These are phyloP conservation scores for Fusarium nematophilum DNA, from an alignment of 2,329 filamentous ascomycete species.

Conservation along the genomic window DNA sequence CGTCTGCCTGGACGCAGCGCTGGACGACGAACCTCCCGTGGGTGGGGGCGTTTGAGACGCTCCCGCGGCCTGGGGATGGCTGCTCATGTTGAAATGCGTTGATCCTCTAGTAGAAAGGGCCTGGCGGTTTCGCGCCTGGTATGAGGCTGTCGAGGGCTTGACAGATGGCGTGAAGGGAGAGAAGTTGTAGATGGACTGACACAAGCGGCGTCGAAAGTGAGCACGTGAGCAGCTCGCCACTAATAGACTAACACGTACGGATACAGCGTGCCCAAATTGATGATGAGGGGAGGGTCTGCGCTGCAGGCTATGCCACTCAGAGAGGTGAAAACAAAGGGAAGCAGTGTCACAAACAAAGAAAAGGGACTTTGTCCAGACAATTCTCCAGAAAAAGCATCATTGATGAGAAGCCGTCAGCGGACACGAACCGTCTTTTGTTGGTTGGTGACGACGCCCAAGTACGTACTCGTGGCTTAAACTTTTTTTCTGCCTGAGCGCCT, in stretches of 20 bases:
- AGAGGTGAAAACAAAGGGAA: neutral
- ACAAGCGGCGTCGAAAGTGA: slow-evolving; percentile 8
- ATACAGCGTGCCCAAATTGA: slow-evolving; percentile 3
- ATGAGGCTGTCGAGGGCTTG: slow-evolving; percentile 1
- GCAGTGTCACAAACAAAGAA: slow-evolving; percentile 3
- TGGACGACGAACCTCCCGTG: slow-evolving; percentile 22
- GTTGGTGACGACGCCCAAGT: slow-evolving; percentile 22
- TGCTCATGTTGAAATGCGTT: slow-evolving; percentile 16
- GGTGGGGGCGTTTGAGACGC: slow-evolving; percentile 23
- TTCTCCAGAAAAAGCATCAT: no score
- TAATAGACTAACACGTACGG: slow-evolving; percentile 9
- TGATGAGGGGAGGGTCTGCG: neutral
- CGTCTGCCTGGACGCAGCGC: slow-evolving; percentile 26
- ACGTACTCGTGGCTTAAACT: slow-evolving; percentile 19
- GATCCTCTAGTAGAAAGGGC: neutral
- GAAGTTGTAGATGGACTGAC: slow-evolving; percentile 12
- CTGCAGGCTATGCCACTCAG: no score
- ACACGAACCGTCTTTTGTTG: slow-evolving; percentile 21
- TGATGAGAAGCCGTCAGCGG: slow-evolving; percentile 5
- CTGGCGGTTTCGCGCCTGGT: slow-evolving; percentile 7
- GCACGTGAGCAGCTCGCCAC: slow-evolving; percentile 39
- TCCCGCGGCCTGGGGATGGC: slow-evolving; percentile 5
- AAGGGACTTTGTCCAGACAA: neutral
- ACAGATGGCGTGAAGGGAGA: neutral
- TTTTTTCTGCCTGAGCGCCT: slow-evolving; percentile 25